Conservation (phyloP, 345 rosid genomes). For the Brassica juncea region DNA sequence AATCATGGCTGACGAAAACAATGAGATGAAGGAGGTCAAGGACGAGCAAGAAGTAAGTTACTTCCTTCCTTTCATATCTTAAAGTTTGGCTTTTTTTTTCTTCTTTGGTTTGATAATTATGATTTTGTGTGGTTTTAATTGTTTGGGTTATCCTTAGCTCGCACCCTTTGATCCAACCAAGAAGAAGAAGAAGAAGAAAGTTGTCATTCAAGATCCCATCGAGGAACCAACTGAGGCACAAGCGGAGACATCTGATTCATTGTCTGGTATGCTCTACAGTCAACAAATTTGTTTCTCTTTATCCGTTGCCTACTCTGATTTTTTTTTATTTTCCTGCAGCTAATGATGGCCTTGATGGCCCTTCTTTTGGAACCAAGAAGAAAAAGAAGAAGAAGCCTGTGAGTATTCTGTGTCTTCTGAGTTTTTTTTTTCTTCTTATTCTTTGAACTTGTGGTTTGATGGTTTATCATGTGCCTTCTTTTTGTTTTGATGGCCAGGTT, state of each 20-base stretch:
- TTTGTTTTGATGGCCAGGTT: constrained; percentile 46
- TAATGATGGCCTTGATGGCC: constrained; percentile 59
- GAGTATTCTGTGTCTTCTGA: constrained; percentile 27
- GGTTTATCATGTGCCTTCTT: background rate
- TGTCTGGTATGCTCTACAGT: constrained; percentile 40
- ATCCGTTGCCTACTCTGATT: background rate
- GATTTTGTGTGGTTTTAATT: background rate
- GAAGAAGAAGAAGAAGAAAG: constrained; percentile 88
- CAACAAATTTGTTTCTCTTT: background rate
- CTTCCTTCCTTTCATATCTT: background rate
- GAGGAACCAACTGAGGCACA: constrained; percentile 44
- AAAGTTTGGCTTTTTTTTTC: background rate
- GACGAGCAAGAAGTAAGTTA: constrained; percentile 39
- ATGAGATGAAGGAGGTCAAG: constrained; percentile 36
- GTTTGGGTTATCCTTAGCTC: constrained; percentile 37
- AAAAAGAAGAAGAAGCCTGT: constrained; percentile 54
- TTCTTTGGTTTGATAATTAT: background rate
- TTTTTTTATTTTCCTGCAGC: constrained; percentile 45
- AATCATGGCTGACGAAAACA: constrained; percentile 42
- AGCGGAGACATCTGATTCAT: constrained; percentile 61
- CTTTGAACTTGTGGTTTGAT: background rate
- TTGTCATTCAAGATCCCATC: constrained; percentile 48
- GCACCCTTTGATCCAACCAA: constrained; percentile 81
- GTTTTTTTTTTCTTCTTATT: background rate
- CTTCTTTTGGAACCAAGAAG: constrained; percentile 61